phyloP scores from a whole-genome alignment of 345 rosid species.

The Orychophragmus violaceus region DNA sequence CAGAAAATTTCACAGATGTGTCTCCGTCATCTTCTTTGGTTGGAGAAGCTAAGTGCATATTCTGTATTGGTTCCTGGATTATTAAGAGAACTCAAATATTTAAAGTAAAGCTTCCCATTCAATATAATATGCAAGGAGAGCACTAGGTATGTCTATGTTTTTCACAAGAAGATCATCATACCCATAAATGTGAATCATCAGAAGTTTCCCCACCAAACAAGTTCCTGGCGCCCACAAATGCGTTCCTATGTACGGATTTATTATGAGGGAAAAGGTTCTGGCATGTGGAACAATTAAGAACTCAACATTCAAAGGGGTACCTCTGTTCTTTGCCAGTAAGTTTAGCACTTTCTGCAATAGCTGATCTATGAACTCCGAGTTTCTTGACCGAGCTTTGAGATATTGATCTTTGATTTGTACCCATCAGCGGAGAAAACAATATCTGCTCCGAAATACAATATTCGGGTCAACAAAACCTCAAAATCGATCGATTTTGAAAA shows the following conservation, averaged over 20 bases:
- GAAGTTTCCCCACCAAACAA: slow-evolving; percentile 40
- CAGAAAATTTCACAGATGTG: no score
- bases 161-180: no score
- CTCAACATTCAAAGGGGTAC: slow-evolving; percentile 24
- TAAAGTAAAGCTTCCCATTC: background rate
- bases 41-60: slow-evolving; percentile 16
- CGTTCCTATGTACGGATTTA: slow-evolving; percentile 31
- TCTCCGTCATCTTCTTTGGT: slow-evolving; percentile 16
- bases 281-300: background rate
- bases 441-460: no score
- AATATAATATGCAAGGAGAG: no score
- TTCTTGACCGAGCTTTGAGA: slow-evolving; percentile 43
- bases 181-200: slow-evolving; percentile 37
- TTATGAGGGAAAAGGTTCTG: background rate
- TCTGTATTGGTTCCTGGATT: slow-evolving; percentile 30
- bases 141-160: no score
- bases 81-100: background rate
- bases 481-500: no score
- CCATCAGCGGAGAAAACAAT: slow-evolving; percentile 41
- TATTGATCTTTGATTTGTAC: slow-evolving; percentile 33
- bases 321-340: slow-evolving; percentile 32
- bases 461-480: no score
- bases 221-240: slow-evolving; percentile 36
- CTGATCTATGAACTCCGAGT: slow-evolving; percentile 30
- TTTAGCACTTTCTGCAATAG: slow-evolving; percentile 36